These are phyloP conservation scores for Fusarium nelsonii DNA, from an alignment of 2,329 filamentous ascomycete genomes.

Conservation along the genomic window DNA sequence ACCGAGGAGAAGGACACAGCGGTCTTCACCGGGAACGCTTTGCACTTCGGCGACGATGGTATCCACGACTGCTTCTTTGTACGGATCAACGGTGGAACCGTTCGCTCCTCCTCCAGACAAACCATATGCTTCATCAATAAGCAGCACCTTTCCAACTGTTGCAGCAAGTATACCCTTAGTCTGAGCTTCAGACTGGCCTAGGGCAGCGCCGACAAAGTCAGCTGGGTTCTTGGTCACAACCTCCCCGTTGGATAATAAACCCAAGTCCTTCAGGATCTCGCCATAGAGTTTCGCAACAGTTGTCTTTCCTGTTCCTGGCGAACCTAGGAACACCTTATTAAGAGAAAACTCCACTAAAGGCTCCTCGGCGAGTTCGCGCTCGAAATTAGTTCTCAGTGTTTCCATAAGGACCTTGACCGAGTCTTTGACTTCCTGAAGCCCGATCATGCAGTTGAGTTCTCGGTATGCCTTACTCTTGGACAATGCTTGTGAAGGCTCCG, in stretches of 20 bases:
- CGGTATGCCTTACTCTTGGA: constrained; percentile 66
- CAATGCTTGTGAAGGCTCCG: constrained; percentile 69
- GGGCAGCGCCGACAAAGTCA: constrained; percentile 74
- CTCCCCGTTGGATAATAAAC: constrained; percentile 75
- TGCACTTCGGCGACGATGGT: constrained; percentile 82
- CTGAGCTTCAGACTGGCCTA: constrained; percentile 77
- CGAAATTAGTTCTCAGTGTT: constrained; percentile 72
- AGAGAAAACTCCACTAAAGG: constrained; percentile 69
- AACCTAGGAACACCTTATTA: constrained; percentile 78
- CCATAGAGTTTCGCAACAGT: constrained; percentile 81
- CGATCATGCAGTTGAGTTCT: constrained; percentile 69
- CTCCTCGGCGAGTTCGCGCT: constrained; percentile 73
- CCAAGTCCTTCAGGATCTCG: constrained; percentile 74
- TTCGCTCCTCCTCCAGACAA: constrained; percentile 62
- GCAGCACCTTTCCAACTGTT: constrained; percentile 77
- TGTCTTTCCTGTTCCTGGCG: constrained; percentile 82
- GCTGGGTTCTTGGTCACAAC: constrained; percentile 79
- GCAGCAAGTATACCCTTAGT: constrained; percentile 78
- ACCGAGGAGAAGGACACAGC: constrained; percentile 78
- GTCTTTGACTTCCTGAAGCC: constrained; percentile 72
- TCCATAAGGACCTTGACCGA: constrained; percentile 70
- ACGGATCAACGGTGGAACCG: constrained; percentile 53
- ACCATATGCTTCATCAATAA: constrained; percentile 85
- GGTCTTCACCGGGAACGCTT: constrained; percentile 75
- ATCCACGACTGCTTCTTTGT: constrained; percentile 75